phyloP scores from a whole-genome alignment of 257 asterid species.

The Solanum raphanifolium region DNA sequence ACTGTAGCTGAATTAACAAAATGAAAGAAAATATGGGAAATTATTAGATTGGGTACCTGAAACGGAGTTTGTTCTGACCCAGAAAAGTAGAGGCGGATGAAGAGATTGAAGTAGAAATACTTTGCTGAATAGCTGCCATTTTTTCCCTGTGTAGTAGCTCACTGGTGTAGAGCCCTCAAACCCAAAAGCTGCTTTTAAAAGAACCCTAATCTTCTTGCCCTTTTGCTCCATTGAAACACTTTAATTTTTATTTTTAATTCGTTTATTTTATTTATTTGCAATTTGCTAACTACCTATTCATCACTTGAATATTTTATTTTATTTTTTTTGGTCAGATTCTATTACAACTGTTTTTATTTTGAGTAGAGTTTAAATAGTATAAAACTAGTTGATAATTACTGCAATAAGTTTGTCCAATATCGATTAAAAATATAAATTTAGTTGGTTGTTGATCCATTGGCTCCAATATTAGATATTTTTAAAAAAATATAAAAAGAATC shows the following conservation, averaged over 20 bases:
- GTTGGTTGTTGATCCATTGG: too few species aligned
- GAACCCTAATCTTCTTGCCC: background rate
- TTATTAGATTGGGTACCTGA: slow-evolving; percentile 20
- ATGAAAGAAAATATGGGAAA: background rate
- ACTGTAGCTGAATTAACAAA: background rate
- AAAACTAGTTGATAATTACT: background rate
- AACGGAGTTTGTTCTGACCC: slow-evolving; percentile 34
- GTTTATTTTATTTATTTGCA: too few species aligned
- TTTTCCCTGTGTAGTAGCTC: background rate
- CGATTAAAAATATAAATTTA: too few species aligned
- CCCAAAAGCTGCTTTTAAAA: background rate
- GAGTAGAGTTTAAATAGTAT: background rate
- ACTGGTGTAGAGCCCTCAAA: background rate
- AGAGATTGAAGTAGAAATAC: slow-evolving; percentile 40
- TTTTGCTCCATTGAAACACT: background rate
- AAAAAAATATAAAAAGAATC: too few species aligned
- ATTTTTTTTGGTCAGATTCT: background rate
- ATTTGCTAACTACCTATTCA: background rate
- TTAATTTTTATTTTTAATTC: too few species aligned
- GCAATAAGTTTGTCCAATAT: background rate
- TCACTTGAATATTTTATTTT: background rate
- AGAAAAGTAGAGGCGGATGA: slow-evolving; percentile 49
- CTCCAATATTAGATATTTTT: too few species aligned
- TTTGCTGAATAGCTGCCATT: slow-evolving; percentile 55
- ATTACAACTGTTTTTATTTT: background rate